Evolutionary conservation across 805 yeast species (phyloP), one percentile per base, ranked within the genome.

Genomic region (Candida chilensis): DNA sequence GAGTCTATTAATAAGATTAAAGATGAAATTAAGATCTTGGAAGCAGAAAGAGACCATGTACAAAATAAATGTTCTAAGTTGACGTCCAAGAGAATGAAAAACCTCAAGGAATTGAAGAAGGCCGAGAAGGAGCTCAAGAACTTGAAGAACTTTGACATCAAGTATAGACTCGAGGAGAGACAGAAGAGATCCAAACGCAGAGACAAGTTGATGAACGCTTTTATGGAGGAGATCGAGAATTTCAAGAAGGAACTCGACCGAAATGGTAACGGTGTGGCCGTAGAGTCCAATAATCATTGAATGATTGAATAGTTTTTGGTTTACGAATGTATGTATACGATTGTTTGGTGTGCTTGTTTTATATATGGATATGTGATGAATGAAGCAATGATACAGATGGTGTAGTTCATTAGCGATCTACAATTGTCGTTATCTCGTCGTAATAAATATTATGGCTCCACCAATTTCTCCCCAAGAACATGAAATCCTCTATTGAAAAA

Each of bases 401-500:
- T n/a, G n/a, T n/a, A n/a, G n/a, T n/a, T n/a, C n/a, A n/a, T n/a
- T n/a, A n/a, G n/a, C n/a, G n/a, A n/a, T n/a, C n/a, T n/a, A n/a
- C n/a, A n/a, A n/a, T n/a, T n/a, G n/a, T n/a, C n/a, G n/a, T n/a
- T n/a, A n/a, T n/a, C n/a, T n/a, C n/a, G n/a, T n/a, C n/a, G n/a
- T n/a, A n/a, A n/a, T n/a, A n/a, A n/a, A n/a, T n/a, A n/a, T n/a
- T n/a, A n/a, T n/a, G n/a, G n/a, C n/a, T n/a, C n/a, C n/a, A n/a
- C n/a, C n/a, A n/a, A n/a, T n/a, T n/a, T n/a, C n/a, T n/a, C n/a
- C n/a, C n/a, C n/a, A n/a, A n/a, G n/a, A n/a, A n/a, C n/a, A 48
- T 78, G 81, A 45, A 81, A 82, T 13, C 57, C 55, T 39, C 85
- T 62, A 42, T 79, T 67, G 48, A 69, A 79, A 41, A 79, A 79